phyloP scores from a whole-genome alignment of 495 filamentous ascomycete genomes.

The Aspergillus biplanus region DNA sequence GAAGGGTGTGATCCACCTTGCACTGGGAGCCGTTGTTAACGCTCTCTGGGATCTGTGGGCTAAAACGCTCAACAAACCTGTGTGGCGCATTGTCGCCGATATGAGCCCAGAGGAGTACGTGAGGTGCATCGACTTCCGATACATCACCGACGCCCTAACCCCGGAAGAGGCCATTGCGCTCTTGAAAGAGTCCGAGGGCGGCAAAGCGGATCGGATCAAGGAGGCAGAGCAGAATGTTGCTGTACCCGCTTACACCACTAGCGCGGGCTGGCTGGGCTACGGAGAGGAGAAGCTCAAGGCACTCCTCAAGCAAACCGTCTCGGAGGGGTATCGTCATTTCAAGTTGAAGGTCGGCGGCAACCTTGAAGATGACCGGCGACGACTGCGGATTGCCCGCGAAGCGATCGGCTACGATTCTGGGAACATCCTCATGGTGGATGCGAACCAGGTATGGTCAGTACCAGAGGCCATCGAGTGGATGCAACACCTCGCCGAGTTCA shows the following conservation, averaged over 20 bases:
- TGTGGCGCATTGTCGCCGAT: slow-evolving; percentile 88
- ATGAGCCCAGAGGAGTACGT: slow-evolving; percentile 90
- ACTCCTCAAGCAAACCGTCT: slow-evolving; percentile 71
- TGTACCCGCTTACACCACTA: slow-evolving; percentile 90
- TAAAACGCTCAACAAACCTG: slow-evolving; percentile 80
- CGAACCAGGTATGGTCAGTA: slow-evolving; percentile 93
- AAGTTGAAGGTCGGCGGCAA: slow-evolving; percentile 86
- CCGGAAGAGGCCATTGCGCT: slow-evolving; percentile 80
- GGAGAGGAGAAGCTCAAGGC: slow-evolving; percentile 79
- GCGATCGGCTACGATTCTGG: slow-evolving; percentile 86
- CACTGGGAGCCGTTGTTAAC: slow-evolving; percentile 88
- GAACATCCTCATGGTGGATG: slow-evolving; percentile 92
- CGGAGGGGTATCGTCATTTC: slow-evolving; percentile 81
- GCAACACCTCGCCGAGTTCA: slow-evolving; percentile 78
- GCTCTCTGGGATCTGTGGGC: slow-evolving; percentile 96
- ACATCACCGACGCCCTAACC: slow-evolving; percentile 91
- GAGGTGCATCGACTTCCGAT: slow-evolving; percentile 86
- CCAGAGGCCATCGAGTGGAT: slow-evolving; percentile 91
- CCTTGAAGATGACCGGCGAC: slow-evolving; percentile 68
- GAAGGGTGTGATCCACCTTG: slow-evolving; percentile 93
- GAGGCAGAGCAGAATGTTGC: slow-evolving; percentile 72
- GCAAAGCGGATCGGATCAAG: slow-evolving; percentile 66
- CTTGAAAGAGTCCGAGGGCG: slow-evolving; percentile 61
- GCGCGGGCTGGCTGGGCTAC: slow-evolving; percentile 94
- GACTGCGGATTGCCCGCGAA: slow-evolving; percentile 75